These are phyloP conservation scores for Meredithiella fracta DNA, from an alignment of 2,329 filamentous ascomycete genomes.

Conservation along the genomic window DNA sequence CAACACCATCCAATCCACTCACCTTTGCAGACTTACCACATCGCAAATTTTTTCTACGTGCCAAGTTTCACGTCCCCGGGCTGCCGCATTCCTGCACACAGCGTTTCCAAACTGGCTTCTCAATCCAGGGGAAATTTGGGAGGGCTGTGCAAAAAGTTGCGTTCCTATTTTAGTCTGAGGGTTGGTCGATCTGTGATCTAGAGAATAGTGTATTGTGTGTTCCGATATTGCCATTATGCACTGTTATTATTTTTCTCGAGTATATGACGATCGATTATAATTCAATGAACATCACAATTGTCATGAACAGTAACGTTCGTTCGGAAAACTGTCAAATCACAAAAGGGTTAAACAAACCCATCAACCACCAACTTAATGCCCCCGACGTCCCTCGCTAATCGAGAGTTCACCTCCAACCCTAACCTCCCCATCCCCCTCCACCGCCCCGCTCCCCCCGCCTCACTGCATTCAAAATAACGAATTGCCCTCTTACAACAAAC, in stretches of 20 bases:
- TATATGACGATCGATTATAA: no score
- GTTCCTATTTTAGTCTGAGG: background rate
- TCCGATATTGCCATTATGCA: no score
- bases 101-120: background rate
- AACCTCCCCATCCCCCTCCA: background rate
- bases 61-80: background rate
- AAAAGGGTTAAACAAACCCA: no score
- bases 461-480: background rate
- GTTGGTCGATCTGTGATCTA: background rate
- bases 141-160: slow-evolving; percentile 11
- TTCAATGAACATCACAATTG: no score
- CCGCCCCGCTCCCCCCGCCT: background rate
- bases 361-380: no score
- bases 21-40: background rate
- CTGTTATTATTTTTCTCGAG: no score
- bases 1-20: no score
- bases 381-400: background rate
- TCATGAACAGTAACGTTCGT: no score
- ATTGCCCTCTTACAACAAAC: background rate
- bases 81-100: background rate
- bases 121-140: slow-evolving; percentile 13
- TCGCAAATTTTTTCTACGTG: background rate
- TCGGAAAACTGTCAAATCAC: no score
- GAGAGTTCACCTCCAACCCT: background rate
- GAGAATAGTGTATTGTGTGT: background rate